Percentiles rank a stretch among this genome's conserved stretches.
phyloP scores from a whole-genome alignment of 2,329 filamentous ascomycete species.

The Alternaria rosae region DNA sequence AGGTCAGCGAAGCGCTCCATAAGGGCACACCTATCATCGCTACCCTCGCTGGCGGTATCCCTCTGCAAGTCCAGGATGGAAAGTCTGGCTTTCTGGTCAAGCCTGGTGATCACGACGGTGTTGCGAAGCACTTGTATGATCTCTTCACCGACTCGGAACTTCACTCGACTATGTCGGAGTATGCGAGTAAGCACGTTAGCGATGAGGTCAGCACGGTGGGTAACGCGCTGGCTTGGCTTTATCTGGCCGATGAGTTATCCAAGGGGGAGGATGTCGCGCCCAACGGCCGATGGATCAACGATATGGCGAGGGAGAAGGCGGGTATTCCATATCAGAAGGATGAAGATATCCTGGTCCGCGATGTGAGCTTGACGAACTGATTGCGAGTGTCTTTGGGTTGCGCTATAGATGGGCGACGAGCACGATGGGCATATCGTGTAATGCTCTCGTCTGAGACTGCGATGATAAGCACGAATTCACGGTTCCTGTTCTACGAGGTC shows the following conservation, averaged over 20 bases:
- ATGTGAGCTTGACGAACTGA: constrained; percentile 14
- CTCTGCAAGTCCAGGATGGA: constrained; percentile 75
- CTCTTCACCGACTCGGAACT: constrained; percentile 71
- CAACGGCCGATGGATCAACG: constrained; percentile 73
- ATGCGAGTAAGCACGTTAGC: constrained; percentile 71
- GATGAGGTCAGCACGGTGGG: constrained; percentile 85
- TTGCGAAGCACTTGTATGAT: constrained; percentile 70
- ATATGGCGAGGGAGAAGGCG: constrained; percentile 73
- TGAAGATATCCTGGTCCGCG: constrained; percentile 67
- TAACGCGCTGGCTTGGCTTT: constrained; percentile 78
- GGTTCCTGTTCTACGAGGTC: no score
- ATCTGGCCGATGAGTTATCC: constrained; percentile 72
- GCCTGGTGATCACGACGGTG: constrained; percentile 72
- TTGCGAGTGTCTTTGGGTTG: background rate
- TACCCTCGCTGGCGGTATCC: constrained; percentile 78
- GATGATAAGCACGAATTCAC: background rate
- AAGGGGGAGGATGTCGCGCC: constrained; percentile 66
- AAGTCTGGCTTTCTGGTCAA: constrained; percentile 78
- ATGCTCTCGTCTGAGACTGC: background rate
- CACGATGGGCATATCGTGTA: background rate
- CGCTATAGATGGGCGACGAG: background rate
- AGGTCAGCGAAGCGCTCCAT: constrained; percentile 83
- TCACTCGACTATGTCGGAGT: constrained; percentile 72
- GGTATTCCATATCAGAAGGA: constrained; percentile 64
- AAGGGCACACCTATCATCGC: constrained; percentile 81